These are phyloP conservation scores for Globisporangium echinulatum DNA, from an alignment of 352 stramenopile genomes.

Conservation along the genomic window DNA sequence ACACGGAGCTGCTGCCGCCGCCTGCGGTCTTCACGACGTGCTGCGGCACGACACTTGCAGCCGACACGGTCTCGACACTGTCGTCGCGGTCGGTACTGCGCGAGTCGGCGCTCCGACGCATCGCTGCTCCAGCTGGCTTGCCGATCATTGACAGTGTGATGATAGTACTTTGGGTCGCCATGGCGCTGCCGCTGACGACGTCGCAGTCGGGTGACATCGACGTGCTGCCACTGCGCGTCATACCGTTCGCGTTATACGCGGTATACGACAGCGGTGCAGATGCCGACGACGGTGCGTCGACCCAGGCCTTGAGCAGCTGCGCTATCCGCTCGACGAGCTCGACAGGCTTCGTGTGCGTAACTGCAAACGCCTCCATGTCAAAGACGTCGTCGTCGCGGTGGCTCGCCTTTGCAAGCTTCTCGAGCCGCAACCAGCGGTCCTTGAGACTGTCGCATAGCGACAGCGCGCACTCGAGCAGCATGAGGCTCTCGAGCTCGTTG, in stretches of 20 bases:
- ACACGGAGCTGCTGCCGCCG: constrained; percentile 11
- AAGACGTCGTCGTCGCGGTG: constrained; percentile 23
- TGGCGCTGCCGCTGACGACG: not conserved
- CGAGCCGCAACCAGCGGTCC: constrained; percentile 53
- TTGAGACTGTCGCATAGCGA: constrained; percentile 49
- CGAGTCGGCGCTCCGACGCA: not conserved
- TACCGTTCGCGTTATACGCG: not conserved
- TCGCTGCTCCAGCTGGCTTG: constrained; percentile 4
- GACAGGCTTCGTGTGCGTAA: constrained; percentile 41
- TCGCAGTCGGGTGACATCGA: constrained; percentile 11
- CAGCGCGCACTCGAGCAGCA: constrained; percentile 53
- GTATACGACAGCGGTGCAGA: not conserved
- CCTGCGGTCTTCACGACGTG: constrained; percentile 8
- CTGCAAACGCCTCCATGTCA: constrained; percentile 52
- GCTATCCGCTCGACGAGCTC: constrained; percentile 52
- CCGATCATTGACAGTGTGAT: constrained; percentile 16
- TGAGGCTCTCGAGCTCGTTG: constrained; percentile 35
- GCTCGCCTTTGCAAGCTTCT: constrained; percentile 35
- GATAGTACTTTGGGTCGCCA: constrained; percentile 3
- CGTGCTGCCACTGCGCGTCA: not conserved
- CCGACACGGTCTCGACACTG: constrained; percentile 3
- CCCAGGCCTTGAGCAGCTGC: constrained; percentile 50
- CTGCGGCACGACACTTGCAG: constrained; percentile 32
- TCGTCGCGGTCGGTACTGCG: not conserved
- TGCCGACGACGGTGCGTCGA: constrained; percentile 12